Conservation (phyloP, 2,329 filamentous ascomycete species). For the Scorias spongiosa region DNA sequence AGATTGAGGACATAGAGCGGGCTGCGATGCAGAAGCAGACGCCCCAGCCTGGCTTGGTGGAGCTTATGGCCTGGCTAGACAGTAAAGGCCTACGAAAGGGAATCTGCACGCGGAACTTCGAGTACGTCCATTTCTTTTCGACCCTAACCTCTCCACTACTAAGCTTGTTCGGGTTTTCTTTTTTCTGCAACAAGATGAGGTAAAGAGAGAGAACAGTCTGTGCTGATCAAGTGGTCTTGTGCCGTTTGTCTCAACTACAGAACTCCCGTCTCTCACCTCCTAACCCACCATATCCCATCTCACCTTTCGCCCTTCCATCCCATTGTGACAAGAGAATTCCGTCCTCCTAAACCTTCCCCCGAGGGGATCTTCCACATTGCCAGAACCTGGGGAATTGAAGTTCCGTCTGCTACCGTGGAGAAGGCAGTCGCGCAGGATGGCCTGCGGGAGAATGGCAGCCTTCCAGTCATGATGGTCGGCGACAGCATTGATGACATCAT, state of each 20-base stretch:
- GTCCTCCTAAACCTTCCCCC: constrained; percentile 72
- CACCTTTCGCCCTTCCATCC: constrained; percentile 49
- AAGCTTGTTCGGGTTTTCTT: not conserved
- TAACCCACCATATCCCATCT: constrained; percentile 56
- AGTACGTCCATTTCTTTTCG: constrained; percentile 29
- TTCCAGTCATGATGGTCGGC: constrained; percentile 37
- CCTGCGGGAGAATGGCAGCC: constrained; percentile 2
- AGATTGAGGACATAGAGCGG: constrained; percentile 67
- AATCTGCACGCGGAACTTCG: constrained; percentile 91
- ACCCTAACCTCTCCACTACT: not conserved
- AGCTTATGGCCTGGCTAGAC: constrained; percentile 74
- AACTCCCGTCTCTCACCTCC: constrained; percentile 56
- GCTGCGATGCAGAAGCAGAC: constrained; percentile 64
- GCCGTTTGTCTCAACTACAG: constrained; percentile 11
- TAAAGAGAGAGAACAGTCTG: not conserved
- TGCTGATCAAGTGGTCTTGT: not conserved
- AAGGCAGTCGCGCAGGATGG: constrained; percentile 12
- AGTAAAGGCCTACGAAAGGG: constrained; percentile 52
- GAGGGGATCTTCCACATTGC: constrained; percentile 82
- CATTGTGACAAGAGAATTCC: constrained; percentile 71
- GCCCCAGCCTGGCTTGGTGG: constrained; percentile 63
- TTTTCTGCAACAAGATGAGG: not conserved
- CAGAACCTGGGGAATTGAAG: constrained; percentile 49
- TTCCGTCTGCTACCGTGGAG: constrained; percentile 1
- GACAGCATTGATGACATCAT: constrained; percentile 83